phyloP scores from a whole-genome alignment of 352 stramenopile species.

The Phytophthora sp. region DNA sequence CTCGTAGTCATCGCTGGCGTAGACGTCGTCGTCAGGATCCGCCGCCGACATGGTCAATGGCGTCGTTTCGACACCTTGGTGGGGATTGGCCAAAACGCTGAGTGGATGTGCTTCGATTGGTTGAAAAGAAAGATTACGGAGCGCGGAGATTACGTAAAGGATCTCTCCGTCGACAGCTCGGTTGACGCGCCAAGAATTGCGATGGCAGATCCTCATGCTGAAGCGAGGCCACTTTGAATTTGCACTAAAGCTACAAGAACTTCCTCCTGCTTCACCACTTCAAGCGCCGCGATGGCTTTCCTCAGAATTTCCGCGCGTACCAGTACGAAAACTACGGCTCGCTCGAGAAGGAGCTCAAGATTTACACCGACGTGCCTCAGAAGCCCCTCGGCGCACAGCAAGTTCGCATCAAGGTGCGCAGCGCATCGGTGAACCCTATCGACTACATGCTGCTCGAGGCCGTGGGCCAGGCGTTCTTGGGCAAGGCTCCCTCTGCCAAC shows the following conservation, averaged over 20 bases:
- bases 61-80: constrained; percentile 2
- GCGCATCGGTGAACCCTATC: constrained; percentile 60
- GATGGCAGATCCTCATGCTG: no score
- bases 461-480: constrained; percentile 17
- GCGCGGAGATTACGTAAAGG: no score
- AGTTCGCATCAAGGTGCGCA: constrained; percentile 61
- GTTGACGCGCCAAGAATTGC: no score
- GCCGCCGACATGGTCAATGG: constrained; percentile 29
- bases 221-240: neutral
- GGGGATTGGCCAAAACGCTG: constrained; percentile 11
- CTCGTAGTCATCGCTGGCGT: constrained; percentile 43
- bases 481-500: constrained; percentile 19
- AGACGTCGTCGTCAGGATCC: constrained; percentile 23
- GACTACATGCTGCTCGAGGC: constrained; percentile 59
- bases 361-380: constrained; percentile 9
- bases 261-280: no score
- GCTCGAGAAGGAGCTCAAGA: constrained; percentile 19
- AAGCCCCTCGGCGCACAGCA: constrained; percentile 20
- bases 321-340: constrained; percentile 33
- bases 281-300: constrained; percentile 7
- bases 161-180: no score
- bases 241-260: neutral
- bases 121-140: no score
- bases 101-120: no score
- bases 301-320: constrained; percentile 26